Conservation (phyloP, 164 flowering plant genomes). For the Dillenia suffruticosa region DNA sequence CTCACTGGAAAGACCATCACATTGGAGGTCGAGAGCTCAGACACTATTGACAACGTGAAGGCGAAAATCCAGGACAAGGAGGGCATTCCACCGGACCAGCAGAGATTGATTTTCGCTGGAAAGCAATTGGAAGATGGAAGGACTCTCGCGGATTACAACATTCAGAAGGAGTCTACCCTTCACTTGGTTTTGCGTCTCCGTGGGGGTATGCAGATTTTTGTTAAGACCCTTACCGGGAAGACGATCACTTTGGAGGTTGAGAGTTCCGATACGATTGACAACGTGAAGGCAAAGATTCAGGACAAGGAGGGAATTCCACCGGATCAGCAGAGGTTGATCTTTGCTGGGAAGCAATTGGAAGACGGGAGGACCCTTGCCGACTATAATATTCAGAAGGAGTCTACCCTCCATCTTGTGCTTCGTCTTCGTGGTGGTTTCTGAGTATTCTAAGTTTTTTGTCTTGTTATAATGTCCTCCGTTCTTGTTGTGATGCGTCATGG, state of each 20-base stretch:
- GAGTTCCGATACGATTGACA: conserved; percentile 22
- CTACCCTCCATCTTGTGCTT: conserved; percentile 1
- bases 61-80: conserved; percentile 13
- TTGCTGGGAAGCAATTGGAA: conserved; percentile 4
- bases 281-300: conserved; percentile 22
- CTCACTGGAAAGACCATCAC: conserved; percentile 1
- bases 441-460: neutral
- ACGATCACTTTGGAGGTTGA: conserved; percentile 22
- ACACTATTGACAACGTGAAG: conserved; percentile 4
- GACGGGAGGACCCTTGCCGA: conserved; percentile 3
- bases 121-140: conserved; percentile 23
- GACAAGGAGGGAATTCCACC: conserved; percentile 30
- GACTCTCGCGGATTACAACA: conserved; percentile 20
- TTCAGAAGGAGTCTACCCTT: conserved; percentile 15
- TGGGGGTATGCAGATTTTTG: conserved; percentile 25
- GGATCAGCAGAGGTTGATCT: conserved; percentile 15
- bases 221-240: conserved; percentile 17
- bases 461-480: neutral
- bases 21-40: neutral
- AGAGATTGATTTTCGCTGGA: conserved; percentile 24
- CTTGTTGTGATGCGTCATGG: neutral
- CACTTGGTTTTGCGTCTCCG: conserved; percentile 15
- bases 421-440: conserved; percentile 4
- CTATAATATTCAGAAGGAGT: conserved; percentile 2
- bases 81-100: conserved; percentile 18